A percentile compares a stretch with the other conserved stretches of the same genome.
Conservation (phyloP, 1,139 yeast species). For the Geotrichum bryndzae region DNA sequence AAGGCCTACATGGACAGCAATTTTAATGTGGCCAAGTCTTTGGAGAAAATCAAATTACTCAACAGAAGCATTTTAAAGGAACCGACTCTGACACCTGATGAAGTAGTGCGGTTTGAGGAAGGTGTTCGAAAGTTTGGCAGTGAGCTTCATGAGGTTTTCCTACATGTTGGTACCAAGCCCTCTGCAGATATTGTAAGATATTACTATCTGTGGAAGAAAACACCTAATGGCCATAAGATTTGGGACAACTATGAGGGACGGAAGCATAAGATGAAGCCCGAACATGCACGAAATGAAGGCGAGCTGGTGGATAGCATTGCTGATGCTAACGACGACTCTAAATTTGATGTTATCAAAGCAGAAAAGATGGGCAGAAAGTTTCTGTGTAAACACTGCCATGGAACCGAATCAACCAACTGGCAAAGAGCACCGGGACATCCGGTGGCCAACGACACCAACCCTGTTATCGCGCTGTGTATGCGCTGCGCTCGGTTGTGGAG, state of each 20-base stretch:
- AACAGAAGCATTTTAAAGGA: constrained; percentile 60
- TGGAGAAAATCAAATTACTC: constrained; percentile 26
- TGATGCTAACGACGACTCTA: constrained; percentile 65
- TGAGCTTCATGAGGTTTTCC: constrained; percentile 68
- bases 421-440: constrained; percentile 60
- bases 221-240: constrained; percentile 61
- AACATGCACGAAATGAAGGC: constrained; percentile 25
- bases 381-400: constrained; percentile 60
- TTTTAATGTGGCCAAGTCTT: constrained; percentile 39
- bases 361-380: constrained; percentile 37
- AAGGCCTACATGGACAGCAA: constrained; percentile 47
- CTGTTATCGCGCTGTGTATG: constrained; percentile 58
- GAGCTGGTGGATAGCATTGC: constrained; percentile 47
- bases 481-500: constrained; percentile 92
- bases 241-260: constrained; percentile 86
- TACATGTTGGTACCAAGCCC: constrained; percentile 63
- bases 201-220: constrained; percentile 88
- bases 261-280: constrained; percentile 44
- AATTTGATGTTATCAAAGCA: constrained; percentile 53
- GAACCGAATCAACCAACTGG: constrained; percentile 57
- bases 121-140: constrained; percentile 73
- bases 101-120: constrained; percentile 62
- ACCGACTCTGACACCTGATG: constrained; percentile 65
- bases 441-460: constrained; percentile 37
- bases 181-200: constrained; percentile 74